Base-by-base conservation (phyloP, 2,329 filamentous ascomycete species). In the Fusarium bactridioides region DNA sequence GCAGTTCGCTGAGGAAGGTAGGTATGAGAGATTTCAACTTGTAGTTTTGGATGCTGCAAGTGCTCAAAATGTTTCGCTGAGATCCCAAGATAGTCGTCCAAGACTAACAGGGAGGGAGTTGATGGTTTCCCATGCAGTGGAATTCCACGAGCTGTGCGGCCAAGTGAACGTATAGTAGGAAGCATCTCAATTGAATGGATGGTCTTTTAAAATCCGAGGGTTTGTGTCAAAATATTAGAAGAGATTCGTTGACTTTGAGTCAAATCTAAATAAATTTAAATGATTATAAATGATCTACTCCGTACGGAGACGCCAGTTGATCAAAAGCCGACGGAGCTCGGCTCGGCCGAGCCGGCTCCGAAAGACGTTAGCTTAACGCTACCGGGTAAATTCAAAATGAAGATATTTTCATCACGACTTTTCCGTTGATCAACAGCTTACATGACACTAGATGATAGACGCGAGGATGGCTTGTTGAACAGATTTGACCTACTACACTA, bases 181-280 rank as follows among this genome's bases (percentile, higher is more conserved):
- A 54, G 10, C 56, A 59, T 54, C 1, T 31, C 18, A 11, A 21
- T 10, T 21, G 10, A 33, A 5, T n/a, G 2, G 7, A 5, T n/a
- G 3, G 7, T 23, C 5, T n/a, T 16, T 25, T 10, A 0, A 5
- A 27, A 2, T 10, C 2, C 4, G 5, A 5, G 13, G 10, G 23
- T 2, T 21, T 27, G 1, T 10, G 6, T n/a, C 1, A 9, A 7
- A n/a, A 4, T n/a, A 7, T 10, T 7, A 5, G 12, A 10, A 12
- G 4, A 27, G 10, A 4, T 38, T 18, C 1, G 2, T 12, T 53
- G 18, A 38, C 12, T 27, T 12, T 0, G 10, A 53, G 13, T 25
- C 0, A 18, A 27, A 7, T 38, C 4, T 9, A 40, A 31, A 31
- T 31, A 6, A 31, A 13, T 31, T 13, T 31, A 31, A 13, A 33